Evolutionary conservation across 2,329 filamentous ascomycete genomes (phyloP).

Genomic region (Chaetomium sp.): DNA sequence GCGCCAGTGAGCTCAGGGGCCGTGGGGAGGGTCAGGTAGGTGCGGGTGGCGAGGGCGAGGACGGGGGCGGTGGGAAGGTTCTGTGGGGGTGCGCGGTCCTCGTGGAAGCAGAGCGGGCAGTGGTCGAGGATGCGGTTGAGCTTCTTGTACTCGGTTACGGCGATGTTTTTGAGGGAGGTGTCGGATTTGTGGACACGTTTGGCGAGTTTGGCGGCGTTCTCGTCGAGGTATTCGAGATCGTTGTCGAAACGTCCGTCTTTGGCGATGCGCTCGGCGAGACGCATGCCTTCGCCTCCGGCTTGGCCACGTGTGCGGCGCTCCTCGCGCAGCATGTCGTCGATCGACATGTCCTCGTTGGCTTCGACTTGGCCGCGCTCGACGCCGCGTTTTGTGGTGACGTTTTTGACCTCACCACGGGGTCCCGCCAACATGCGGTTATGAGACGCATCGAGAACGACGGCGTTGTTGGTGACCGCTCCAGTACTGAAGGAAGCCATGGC

Average conservation of each 20-base stretch:
- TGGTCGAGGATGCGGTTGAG: slow-evolving; percentile 79
- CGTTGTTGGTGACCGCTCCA: slow-evolving; percentile 39
- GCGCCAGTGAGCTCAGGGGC: slow-evolving; percentile 71
- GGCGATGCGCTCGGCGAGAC: slow-evolving; percentile 85
- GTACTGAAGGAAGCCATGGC: slow-evolving; percentile 57
- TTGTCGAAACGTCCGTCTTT: slow-evolving; percentile 88
- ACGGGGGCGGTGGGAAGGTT: slow-evolving; percentile 73
- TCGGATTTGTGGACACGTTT: slow-evolving; percentile 83
- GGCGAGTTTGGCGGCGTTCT: slow-evolving; percentile 87
- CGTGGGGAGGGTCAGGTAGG: slow-evolving; percentile 82
- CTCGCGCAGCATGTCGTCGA: slow-evolving; percentile 95
- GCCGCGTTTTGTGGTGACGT: slow-evolving; percentile 72
- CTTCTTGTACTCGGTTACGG: slow-evolving; percentile 83
- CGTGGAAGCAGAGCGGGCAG: slow-evolving; percentile 88
- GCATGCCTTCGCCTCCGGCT: slow-evolving; percentile 69
- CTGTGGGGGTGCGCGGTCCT: slow-evolving; percentile 61
- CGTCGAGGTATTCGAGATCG: slow-evolving; percentile 94
- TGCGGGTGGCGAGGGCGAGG: slow-evolving; percentile 76
- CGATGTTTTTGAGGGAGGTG: slow-evolving; percentile 77
- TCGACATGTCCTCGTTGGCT: slow-evolving; percentile 90
- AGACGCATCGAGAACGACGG: slow-evolving; percentile 79
- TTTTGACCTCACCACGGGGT: slow-evolving; percentile 63
- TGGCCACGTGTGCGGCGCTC: slow-evolving; percentile 79
- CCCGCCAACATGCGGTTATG: slow-evolving; percentile 85
- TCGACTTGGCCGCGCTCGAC: slow-evolving; percentile 77